Conservation (phyloP, 1,284 basidiomycete species). For the Malassezia equina region DNA sequence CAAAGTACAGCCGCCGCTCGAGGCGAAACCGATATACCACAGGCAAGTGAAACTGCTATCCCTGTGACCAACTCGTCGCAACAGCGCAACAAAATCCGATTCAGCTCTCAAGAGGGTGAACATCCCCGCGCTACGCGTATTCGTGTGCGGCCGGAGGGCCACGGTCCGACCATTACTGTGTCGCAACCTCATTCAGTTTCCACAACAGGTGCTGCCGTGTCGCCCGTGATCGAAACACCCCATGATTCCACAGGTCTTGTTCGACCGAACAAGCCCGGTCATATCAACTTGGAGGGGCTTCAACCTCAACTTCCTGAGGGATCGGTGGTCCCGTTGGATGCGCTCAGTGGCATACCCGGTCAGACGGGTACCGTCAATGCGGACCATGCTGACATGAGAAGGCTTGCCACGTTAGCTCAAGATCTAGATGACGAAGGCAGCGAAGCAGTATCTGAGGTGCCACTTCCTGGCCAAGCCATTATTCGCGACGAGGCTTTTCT, state of each 20-base stretch:
- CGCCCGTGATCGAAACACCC: background rate
- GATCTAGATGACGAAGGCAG: conserved; percentile 8
- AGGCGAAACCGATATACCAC: background rate
- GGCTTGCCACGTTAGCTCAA: conserved; percentile 4
- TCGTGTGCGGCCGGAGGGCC: background rate
- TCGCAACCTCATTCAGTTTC: background rate
- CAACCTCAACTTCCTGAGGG: conserved; percentile 17
- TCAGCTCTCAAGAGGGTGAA: background rate
- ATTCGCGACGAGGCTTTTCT: conserved; percentile 25
- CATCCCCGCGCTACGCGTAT: background rate
- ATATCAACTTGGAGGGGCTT: conserved; percentile 31
- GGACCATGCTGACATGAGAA: conserved; percentile 4
- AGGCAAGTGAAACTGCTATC: background rate
- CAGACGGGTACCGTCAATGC: conserved; percentile 10
- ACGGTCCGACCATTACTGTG: conserved; percentile 3
- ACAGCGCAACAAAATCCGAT: background rate
- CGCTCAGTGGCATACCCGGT: background rate
- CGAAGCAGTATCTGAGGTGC: background rate
- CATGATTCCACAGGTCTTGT: conserved; percentile 14
- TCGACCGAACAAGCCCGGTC: conserved; percentile 36
- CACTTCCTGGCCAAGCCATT: conserved; percentile 8
- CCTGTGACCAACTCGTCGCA: background rate
- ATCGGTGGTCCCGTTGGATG: background rate
- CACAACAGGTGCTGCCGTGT: background rate
- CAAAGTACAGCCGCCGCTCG: background rate